phyloP scores from a whole-genome alignment of 139 green algal species.

The Medakamo hakoo region DNA sequence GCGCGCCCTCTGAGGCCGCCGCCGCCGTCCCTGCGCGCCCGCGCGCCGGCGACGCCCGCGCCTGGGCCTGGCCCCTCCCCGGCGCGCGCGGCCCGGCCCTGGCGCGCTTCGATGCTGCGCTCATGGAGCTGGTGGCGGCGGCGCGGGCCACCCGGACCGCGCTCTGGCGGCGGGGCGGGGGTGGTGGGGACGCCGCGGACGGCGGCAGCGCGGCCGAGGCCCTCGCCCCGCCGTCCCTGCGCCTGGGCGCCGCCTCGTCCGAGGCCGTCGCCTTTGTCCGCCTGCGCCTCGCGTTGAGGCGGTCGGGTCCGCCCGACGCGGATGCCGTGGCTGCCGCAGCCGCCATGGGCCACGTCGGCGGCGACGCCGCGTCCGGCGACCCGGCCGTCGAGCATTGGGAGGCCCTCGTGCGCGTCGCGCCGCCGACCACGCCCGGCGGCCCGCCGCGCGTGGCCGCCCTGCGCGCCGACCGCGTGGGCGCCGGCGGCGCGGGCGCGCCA shows the following conservation, averaged over 20 bases:
- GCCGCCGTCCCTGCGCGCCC: too few species aligned
- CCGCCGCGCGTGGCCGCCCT: background rate
- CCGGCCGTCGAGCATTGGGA: background rate
- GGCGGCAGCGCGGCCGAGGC: too few species aligned
- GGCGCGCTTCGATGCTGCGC: background rate
- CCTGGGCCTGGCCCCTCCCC: background rate
- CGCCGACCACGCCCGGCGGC: too few species aligned
- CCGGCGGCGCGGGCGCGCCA: too few species aligned
- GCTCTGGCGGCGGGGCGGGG: too few species aligned
- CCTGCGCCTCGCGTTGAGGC: background rate
- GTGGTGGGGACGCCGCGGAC: too few species aligned
- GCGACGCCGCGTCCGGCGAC: background rate
- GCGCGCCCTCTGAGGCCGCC: background rate
- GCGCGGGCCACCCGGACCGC: too few species aligned
- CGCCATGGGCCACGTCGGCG: background rate
- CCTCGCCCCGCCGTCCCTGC: background rate
- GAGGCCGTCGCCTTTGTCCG: background rate
- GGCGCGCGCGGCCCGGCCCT: background rate
- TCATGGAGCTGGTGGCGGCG: background rate
- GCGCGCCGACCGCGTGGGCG: background rate
- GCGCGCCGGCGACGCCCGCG: too few species aligned
- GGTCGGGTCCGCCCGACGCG: too few species aligned
- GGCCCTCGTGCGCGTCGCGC: background rate
- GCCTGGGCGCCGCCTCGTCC: background rate
- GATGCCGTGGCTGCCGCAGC: too few species aligned